A percentile compares a stretch with the other conserved stretches of the same genome.
phyloP scores from a whole-genome alignment of 2,329 filamentous ascomycete species.

The Talaromyces sp. region DNA sequence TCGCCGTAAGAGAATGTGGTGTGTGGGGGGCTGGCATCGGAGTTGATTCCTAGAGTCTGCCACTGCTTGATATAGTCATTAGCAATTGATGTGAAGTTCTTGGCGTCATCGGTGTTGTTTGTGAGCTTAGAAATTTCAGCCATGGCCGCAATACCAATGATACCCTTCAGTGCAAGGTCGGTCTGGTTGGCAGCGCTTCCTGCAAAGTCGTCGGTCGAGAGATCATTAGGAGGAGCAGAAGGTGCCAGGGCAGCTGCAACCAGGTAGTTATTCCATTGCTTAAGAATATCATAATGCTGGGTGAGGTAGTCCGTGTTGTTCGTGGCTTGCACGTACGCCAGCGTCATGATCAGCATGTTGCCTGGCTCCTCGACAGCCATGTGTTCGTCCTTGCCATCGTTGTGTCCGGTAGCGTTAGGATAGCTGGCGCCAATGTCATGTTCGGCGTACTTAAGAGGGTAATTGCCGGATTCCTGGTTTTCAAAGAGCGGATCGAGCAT shows the following conservation, averaged over 20 bases:
- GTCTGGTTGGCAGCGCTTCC: conserved; percentile 47
- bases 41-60: conserved; percentile 43
- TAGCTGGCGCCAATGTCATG: conserved; percentile 34
- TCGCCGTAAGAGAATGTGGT: conserved; percentile 47
- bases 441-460: conserved; percentile 28
- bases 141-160: conserved; percentile 57
- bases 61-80: conserved; percentile 48
- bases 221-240: conserved; percentile 42
- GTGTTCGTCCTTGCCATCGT: conserved; percentile 25
- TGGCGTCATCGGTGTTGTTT: conserved; percentile 40
- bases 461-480: conserved; percentile 30
- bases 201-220: conserved; percentile 36
- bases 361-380: conserved; percentile 37
- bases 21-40: conserved; percentile 38
- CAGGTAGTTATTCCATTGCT: conserved; percentile 35
- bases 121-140: conserved; percentile 48
- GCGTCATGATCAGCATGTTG: conserved; percentile 31
- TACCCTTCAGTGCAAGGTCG: conserved; percentile 58
- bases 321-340: conserved; percentile 30
- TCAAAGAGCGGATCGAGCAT: conserved; percentile 38
- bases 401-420: conserved; percentile 35
- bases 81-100: conserved; percentile 41
- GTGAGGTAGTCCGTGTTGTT: conserved; percentile 29
- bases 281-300: conserved; percentile 27
- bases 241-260: conserved; percentile 31